Evolutionary conservation across 306 rosid genomes (phyloP), one percentile per base, ranked within the genome.

Genomic region (Macrotyloma uniflorum): DNA sequence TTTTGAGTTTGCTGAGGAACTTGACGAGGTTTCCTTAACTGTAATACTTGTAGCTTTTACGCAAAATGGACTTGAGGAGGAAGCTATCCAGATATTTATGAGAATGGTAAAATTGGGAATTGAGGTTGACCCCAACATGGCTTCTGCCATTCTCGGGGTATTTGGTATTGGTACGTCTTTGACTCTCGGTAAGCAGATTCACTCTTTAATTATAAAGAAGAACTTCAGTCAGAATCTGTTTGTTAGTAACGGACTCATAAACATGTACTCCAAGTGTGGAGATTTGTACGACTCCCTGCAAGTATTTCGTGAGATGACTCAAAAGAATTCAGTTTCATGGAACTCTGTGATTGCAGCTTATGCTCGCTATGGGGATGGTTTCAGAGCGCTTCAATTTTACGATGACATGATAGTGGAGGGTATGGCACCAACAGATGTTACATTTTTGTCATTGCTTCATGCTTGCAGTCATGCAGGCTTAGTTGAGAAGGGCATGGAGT

Each of bases 211-310:
- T 55, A 62, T 90, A 61, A 94, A 89, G 65, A 92, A 80, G 82
- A 89, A 82, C 78, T 90, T 92, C 74, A 62, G 71, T 79, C 70
- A 47, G 47, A 94, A 94, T 81, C 83, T 84, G 65, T 94, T 80
- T 79, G 97, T 89, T 43, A 53, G 82, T 45, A 94, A 94, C 82
- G 98, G 98, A 61, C 93, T 94, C 46, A 82, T 94, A 84, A 94
- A 92, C 82, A 92, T 94, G 98, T 92, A 94, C 72, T 92, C 98
- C 62, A 94, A 92, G 82, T 90, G 92, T 40, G 97, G 97, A 36
- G 92, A 93, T 69, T 50, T 94, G 81, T 66, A 71, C 35, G 96
- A 87, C 24, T 94, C 97, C 0, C 67, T 85, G 70, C 86, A 58
- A 77, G 83, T 89, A 77, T 94, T 90, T 72, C 24, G 63, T 75